Percentiles rank a stretch among this genome's conserved stretches.
phyloP scores from a whole-genome alignment of 106 monocot genomes.

The Gastrodia elata region DNA sequence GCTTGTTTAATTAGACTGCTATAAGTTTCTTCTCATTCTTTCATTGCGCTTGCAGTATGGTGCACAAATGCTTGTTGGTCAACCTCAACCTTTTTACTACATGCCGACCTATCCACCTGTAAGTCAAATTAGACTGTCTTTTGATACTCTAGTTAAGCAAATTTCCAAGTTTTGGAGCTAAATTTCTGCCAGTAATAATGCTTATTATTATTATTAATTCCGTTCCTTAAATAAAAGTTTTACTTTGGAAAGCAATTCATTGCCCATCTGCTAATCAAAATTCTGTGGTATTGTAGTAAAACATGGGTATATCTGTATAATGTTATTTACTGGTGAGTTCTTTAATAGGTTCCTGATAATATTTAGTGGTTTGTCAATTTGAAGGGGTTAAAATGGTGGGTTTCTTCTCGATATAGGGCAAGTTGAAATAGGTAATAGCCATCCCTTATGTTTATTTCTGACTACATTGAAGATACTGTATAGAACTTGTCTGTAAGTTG shows the following conservation, averaged over 20 bases:
- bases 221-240: neutral
- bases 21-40: neutral
- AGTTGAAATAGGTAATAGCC: neutral
- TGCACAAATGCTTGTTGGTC: slow-evolving; percentile 9
- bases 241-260: neutral
- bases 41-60: slow-evolving; percentile 7
- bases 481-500: neutral
- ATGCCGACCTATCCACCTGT: slow-evolving; percentile 13
- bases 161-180: neutral
- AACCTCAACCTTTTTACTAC: slow-evolving; percentile 11
- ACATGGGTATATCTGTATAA: neutral
- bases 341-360: neutral
- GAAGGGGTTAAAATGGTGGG: neutral
- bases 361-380: neutral
- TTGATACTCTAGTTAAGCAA: neutral
- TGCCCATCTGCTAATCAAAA: neutral
- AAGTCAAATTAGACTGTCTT: slow-evolving; percentile 2
- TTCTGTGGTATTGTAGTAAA: neutral
- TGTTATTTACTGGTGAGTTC: neutral
- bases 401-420: neutral
- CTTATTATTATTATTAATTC: neutral
- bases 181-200: neutral
- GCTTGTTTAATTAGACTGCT: neutral
- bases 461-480: neutral
- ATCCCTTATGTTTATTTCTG: neutral